Percentiles rank a stretch among this genome's conserved stretches.
Conservation (phyloP, 345 rosid genomes). For the Populus alba region DNA sequence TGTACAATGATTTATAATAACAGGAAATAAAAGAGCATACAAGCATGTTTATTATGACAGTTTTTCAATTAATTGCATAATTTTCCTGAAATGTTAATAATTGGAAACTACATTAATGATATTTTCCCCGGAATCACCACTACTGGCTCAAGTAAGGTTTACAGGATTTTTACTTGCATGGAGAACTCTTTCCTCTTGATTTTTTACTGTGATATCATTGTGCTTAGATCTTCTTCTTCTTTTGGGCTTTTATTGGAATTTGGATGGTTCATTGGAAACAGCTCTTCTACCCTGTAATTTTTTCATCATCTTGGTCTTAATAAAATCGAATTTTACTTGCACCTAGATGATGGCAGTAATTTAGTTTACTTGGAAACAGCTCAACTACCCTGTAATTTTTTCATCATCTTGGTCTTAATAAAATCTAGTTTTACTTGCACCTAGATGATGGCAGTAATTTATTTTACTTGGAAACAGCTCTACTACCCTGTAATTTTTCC, state of each 20-base stretch:
- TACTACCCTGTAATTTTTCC: neutral
- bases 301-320: neutral
- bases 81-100: neutral
- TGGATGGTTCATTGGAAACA: neutral
- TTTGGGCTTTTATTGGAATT: neutral
- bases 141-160: neutral
- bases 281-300: neutral
- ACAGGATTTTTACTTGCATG: neutral
- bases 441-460: neutral
- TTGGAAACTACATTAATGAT: neutral
- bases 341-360: neutral
- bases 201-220: neutral
- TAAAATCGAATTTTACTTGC: neutral
- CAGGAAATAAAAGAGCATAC: neutral
- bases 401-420: neutral
- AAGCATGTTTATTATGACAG: neutral
- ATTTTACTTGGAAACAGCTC: neutral
- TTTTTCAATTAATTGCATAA: neutral
- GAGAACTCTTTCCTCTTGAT: neutral
- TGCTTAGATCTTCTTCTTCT: neutral
- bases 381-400: neutral
- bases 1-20: neutral
- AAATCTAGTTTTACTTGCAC: neutral
- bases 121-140: neutral
- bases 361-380: neutral